These are phyloP conservation scores for Rostrohypoxylon terebratum DNA, from an alignment of 495 filamentous ascomycete genomes.

Conservation along the genomic window DNA sequence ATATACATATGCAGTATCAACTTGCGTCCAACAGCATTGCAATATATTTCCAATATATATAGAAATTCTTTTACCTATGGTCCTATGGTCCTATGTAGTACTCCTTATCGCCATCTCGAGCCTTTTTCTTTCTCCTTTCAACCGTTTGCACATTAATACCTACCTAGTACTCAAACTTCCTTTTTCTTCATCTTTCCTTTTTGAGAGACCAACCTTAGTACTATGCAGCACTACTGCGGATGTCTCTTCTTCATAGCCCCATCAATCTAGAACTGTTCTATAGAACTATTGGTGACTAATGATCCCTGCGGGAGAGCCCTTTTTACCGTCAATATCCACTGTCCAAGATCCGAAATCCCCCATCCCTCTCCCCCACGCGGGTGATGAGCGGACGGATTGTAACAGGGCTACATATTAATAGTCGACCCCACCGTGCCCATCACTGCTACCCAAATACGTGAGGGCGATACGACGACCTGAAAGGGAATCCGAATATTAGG, in stretches of 20 bases:
- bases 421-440: slow-evolving; percentile 31
- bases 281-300: slow-evolving; percentile 14
- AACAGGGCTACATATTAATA: slow-evolving; percentile 32
- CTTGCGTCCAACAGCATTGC: not conserved
- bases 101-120: not conserved
- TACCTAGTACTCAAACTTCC: no score
- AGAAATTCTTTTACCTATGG: slow-evolving; percentile 1
- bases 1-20: slow-evolving; percentile 4
- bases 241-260: not conserved
- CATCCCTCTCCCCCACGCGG: slow-evolving; percentile 37
- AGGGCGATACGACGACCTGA: slow-evolving; percentile 10
- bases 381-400: slow-evolving; percentile 29
- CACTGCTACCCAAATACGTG: slow-evolving; percentile 4
- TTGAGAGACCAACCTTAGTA: not conserved
- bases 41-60: not conserved
- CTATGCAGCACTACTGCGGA: no score
- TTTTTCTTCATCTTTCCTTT: slow-evolving; percentile 14
- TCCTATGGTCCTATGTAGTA: no score
- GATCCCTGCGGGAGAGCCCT: not conserved
- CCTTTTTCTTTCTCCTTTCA: slow-evolving; percentile 1
- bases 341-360: slow-evolving; percentile 24
- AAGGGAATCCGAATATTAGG: slow-evolving; percentile 6
- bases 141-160: not conserved
- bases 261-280: slow-evolving; percentile 20
- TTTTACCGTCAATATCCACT: slow-evolving; percentile 16